These are phyloP conservation scores for Punica granatum DNA, from an alignment of 345 rosid species.

Conservation along the genomic window DNA sequence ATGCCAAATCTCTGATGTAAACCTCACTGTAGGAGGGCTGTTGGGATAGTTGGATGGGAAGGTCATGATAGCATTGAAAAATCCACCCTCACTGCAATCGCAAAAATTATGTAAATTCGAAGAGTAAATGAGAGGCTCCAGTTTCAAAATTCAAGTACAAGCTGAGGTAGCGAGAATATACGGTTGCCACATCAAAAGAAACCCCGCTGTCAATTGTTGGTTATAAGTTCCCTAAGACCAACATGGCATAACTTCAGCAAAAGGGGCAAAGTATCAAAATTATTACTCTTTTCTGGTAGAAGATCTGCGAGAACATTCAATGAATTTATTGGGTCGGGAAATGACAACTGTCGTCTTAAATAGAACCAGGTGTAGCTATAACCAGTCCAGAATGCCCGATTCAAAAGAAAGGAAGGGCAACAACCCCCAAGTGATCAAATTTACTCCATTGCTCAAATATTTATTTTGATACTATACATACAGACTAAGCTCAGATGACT, in stretches of 20 bases:
- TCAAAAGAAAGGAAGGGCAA: not conserved
- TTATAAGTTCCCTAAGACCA: not conserved
- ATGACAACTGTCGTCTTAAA: not conserved
- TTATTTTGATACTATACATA: not conserved
- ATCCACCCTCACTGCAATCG: slow-evolving; percentile 70
- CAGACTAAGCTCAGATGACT: not conserved
- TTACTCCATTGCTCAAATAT: not conserved
- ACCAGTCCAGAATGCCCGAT: not conserved
- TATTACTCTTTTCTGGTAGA: too few species aligned
- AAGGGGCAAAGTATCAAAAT: too few species aligned
- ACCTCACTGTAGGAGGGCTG: slow-evolving; percentile 72
- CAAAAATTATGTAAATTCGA: not conserved
- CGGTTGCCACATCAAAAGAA: not conserved
- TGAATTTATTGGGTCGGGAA: not conserved
- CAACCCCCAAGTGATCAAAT: not conserved
- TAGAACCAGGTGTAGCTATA: not conserved
- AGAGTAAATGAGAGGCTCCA: not conserved
- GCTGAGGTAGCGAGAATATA: not conserved
- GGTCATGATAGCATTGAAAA: slow-evolving; percentile 73
- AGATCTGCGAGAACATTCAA: too few species aligned
- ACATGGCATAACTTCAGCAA: not conserved
- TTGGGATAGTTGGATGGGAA: slow-evolving; percentile 63
- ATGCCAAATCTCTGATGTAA: slow-evolving; percentile 84
- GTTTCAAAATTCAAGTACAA: not conserved
- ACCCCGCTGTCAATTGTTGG: not conserved